A percentile compares a stretch with the other conserved stretches of the same genome.
Evolutionary conservation across 306 rosid genomes (phyloP).

Genomic region (Fragaria vesca): DNA sequence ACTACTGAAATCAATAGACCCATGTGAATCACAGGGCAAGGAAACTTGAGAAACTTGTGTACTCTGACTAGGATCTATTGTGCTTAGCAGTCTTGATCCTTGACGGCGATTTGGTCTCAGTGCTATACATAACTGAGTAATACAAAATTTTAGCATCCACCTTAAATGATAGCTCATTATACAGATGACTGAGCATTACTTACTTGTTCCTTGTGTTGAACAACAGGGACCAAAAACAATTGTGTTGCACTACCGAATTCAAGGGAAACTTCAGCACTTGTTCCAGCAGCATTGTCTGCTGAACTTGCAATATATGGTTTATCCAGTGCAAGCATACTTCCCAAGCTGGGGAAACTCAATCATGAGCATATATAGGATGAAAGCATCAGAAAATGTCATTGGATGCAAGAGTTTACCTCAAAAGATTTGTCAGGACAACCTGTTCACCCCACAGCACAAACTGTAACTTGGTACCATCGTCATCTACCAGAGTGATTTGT

Average conservation of each 20-base stretch:
- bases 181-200: slow-evolving; percentile 26
- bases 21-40: slow-evolving; percentile 81
- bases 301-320: slow-evolving; percentile 64
- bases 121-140: slow-evolving; percentile 58
- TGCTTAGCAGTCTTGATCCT: slow-evolving; percentile 51
- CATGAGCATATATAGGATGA: slow-evolving; percentile 8
- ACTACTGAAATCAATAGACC: slow-evolving; percentile 79
- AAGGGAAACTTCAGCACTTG: slow-evolving; percentile 58
- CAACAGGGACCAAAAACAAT: slow-evolving; percentile 75
- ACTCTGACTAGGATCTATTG: slow-evolving; percentile 50
- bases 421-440: slow-evolving; percentile 71
- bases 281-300: slow-evolving; percentile 42
- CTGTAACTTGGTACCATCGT: slow-evolving; percentile 52
- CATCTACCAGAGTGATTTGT: slow-evolving; percentile 73
- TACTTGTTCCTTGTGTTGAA: slow-evolving; percentile 87
- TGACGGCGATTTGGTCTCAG: slow-evolving; percentile 64
- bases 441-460: slow-evolving; percentile 91
- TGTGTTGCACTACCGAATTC: slow-evolving; percentile 94
- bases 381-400: slow-evolving; percentile 13
- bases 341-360: slow-evolving; percentile 51
- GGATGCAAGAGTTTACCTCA: slow-evolving; percentile 55
- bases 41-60: slow-evolving; percentile 83
- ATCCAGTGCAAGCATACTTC: slow-evolving; percentile 89
- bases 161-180: slow-evolving; percentile 12
- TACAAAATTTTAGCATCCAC: slow-evolving; percentile 24